phyloP scores from a whole-genome alignment of 1,284 basidiomycete genomes.

The Ustilago xerochloae region DNA sequence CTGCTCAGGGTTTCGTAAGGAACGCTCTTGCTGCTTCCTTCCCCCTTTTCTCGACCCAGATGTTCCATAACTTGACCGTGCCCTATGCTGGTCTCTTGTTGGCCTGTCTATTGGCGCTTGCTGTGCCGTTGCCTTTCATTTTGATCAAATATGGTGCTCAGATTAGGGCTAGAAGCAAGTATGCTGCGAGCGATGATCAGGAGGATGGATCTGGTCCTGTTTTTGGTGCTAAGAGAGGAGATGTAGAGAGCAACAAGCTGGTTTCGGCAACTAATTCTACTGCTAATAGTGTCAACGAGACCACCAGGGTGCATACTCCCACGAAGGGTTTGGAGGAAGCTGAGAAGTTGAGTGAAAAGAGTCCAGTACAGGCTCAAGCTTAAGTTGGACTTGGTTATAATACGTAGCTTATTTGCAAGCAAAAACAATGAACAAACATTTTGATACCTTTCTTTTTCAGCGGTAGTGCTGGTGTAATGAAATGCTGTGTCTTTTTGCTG shows the following conservation, averaged over 20 bases:
- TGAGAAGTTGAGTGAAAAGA: conserved; percentile 23
- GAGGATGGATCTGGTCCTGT: conserved; percentile 44
- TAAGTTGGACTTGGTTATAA: too few species aligned
- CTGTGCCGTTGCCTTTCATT: conserved; percentile 55
- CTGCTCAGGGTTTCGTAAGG: conserved; percentile 55
- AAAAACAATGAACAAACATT: neutral
- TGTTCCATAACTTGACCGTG: conserved; percentile 56
- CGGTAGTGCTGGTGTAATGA: too few species aligned
- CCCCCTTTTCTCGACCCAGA: conserved; percentile 57
- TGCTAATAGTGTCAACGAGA: conserved; percentile 22
- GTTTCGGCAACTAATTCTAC: conserved; percentile 8
- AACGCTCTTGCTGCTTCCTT: conserved; percentile 53
- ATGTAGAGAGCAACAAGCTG: conserved; percentile 34
- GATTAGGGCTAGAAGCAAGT: conserved; percentile 54
- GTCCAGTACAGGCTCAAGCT: neutral
- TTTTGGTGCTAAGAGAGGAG: conserved; percentile 38
- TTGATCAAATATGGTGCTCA: conserved; percentile 54
- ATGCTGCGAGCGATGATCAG: conserved; percentile 47
- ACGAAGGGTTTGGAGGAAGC: conserved; percentile 20
- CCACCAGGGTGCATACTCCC: conserved; percentile 32
- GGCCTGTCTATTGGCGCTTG: conserved; percentile 46
- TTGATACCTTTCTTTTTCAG: too few species aligned
- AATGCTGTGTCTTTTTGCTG: neutral
- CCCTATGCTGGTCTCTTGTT: conserved; percentile 53
- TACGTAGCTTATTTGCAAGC: neutral